Base-by-base conservation (phyloP, 2,329 filamentous ascomycete species). In the Aschersonia sp. region DNA sequence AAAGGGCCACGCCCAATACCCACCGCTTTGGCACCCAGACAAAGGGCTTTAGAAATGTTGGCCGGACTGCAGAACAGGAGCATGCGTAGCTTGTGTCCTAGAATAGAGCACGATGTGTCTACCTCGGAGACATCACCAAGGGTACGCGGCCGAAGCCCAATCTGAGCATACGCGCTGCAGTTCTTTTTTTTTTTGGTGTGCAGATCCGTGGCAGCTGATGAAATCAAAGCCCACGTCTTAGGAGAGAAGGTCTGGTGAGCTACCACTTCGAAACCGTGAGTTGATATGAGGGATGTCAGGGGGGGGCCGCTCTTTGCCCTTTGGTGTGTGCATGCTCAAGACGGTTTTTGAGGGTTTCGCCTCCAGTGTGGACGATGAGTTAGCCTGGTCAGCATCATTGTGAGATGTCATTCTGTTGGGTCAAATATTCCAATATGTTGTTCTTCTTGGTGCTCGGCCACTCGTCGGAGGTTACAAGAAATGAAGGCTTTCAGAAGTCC, bases 161-260 rank as follows among this genome's bases (percentile, higher is more conserved):
- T 79, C 30, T 69, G 61, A 41, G 69, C 63, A 54, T 79, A 80
- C 51, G 70, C 65, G 0, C 69, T 65, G 30, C 65, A 68, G 58
- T 84, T 85, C 45, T 71, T 68, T 45, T 52, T 54, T 45, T 52
- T 53, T 44, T 79, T 75, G 39, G 81, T 76, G 55, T 71, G 71
- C n/a, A 68, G 60, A 56, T 73, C 81, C 5, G 78, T 83, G 9
- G 80, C 76, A 2, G 79, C 81, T 7, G 78, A 81, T 22, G 77
- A 81, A 57, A 80, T 76, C 56, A 83, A 85, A 0, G 80, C 81
- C 77, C 78, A 83, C n/a, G 79, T 75, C 56, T 85, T 84, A 29
- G 72, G 69, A 7, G 70, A 69, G 44, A 81, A 68, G 5, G 71
- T 73, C 30, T 66, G 64, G 12, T 71, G 68, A 4, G 80, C 79